Evolutionary conservation across 2,329 filamentous ascomycete species (phyloP).

Genomic region (Penicillium brevicompactum): DNA sequence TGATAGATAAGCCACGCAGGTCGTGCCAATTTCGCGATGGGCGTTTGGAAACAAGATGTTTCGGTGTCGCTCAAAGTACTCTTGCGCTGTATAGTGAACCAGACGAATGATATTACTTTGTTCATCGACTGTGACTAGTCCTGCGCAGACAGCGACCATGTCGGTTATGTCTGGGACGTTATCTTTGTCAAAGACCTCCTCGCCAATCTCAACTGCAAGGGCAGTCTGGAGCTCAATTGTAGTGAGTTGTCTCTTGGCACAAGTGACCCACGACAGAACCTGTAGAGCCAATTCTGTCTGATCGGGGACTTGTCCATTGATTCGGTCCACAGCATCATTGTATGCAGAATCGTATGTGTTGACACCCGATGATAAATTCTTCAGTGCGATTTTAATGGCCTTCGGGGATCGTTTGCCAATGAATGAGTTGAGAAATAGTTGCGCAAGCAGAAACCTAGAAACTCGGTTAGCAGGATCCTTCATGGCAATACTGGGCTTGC

Average conservation of each 20-base stretch:
- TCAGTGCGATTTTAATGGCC: not conserved
- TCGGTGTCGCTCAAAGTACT: not conserved
- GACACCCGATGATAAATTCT: not conserved
- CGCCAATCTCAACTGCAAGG: not conserved
- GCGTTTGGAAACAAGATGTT: not conserved
- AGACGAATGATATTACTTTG: not conserved
- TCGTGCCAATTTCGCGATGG: not conserved
- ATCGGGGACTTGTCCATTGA: not conserved
- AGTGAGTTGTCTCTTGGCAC: not conserved
- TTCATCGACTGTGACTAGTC: not conserved
- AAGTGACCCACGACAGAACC: not conserved
- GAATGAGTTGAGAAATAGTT: not conserved
- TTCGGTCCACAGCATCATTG: not conserved
- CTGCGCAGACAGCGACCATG: not conserved
- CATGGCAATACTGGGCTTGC: not conserved
- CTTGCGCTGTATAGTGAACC: conserved; percentile 1
- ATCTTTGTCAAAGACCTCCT: not conserved
- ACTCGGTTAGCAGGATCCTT: not conserved
- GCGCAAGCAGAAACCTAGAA: not conserved
- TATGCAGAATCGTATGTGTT: not conserved
- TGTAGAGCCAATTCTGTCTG: not conserved
- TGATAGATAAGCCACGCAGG: not conserved
- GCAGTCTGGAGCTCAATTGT: not conserved
- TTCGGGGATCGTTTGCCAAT: not conserved
- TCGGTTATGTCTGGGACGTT: not conserved